Conservation (phyloP, 768 basidiomycete species). For the Boletus sp. region DNA sequence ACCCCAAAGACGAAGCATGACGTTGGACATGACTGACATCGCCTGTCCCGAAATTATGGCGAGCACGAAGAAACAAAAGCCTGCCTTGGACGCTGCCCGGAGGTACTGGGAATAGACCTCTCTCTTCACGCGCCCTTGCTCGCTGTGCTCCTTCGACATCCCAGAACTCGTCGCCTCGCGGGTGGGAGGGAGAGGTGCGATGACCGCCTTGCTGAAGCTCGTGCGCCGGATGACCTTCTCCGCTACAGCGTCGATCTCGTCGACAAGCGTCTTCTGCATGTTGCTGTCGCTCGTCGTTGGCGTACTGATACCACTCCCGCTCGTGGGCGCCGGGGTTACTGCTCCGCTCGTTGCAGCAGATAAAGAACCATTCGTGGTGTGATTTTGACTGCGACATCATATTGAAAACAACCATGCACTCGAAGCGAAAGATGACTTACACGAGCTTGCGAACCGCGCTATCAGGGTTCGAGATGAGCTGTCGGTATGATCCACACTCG, state of each 20-base stretch:
- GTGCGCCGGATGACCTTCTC: conserved; percentile 57
- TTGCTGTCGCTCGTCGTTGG: conserved; percentile 22
- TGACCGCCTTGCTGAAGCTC: conserved; percentile 56
- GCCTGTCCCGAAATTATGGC: conserved; percentile 55
- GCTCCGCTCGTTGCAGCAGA: conserved; percentile 41
- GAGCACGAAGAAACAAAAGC: conserved; percentile 65
- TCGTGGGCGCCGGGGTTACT: conserved; percentile 46
- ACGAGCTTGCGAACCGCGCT: conserved; percentile 73
- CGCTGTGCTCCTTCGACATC: conserved; percentile 64
- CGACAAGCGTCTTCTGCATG: conserved; percentile 19
- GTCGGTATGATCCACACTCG: conserved; percentile 65
- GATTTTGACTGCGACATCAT: conserved; percentile 36
- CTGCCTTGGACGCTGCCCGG: conserved; percentile 69
- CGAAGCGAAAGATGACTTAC: conserved; percentile 39
- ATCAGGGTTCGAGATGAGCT: conserved; percentile 55
- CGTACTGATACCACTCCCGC: conserved; percentile 20
- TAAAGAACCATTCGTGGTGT: conserved; percentile 40
- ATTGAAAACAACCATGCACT: neutral
- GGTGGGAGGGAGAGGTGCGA: conserved; percentile 41
- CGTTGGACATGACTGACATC: conserved; percentile 54
- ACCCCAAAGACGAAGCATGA: conserved; percentile 77
- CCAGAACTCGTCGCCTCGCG: conserved; percentile 43
- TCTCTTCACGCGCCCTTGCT: conserved; percentile 76
- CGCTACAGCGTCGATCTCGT: conserved; percentile 33
- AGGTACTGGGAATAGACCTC: conserved; percentile 78